Conservation (phyloP, 352 stramenopile genomes). For the Pythium sukuiense region DNA sequence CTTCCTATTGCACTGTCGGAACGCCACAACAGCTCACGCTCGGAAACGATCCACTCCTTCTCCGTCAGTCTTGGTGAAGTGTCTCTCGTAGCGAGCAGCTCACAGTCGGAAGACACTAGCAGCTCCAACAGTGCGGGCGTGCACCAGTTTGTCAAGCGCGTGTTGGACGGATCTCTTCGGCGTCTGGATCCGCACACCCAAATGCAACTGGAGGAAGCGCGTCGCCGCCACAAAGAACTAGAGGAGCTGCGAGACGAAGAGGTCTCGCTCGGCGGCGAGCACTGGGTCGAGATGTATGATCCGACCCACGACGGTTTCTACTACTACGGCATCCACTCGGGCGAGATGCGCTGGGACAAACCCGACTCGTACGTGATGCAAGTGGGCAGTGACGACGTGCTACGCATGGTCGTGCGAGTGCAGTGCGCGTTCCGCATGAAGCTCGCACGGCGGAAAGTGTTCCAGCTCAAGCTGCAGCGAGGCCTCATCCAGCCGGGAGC, state of each 20-base stretch:
- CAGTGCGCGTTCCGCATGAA: slow-evolving; percentile 54
- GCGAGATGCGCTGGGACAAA: slow-evolving; percentile 46
- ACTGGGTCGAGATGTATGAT: slow-evolving; percentile 63
- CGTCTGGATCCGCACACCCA: slow-evolving; percentile 32
- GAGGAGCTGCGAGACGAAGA: slow-evolving; percentile 34
- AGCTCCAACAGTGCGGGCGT: not conserved
- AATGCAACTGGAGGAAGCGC: slow-evolving; percentile 30
- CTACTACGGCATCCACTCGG: slow-evolving; percentile 46
- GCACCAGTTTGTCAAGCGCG: slow-evolving; percentile 25
- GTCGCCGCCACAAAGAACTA: slow-evolving; percentile 27
- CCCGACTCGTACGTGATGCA: slow-evolving; percentile 36
- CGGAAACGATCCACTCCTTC: slow-evolving; percentile 3
- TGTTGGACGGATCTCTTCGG: slow-evolving; percentile 22
- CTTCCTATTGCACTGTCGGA: not conserved
- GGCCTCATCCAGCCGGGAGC: not conserved
- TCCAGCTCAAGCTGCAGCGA: slow-evolving; percentile 30
- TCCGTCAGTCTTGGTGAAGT: not conserved
- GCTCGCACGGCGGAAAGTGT: slow-evolving; percentile 45
- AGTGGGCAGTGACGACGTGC: slow-evolving; percentile 40
- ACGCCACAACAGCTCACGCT: slow-evolving; percentile 5
- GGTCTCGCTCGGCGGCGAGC: slow-evolving; percentile 29
- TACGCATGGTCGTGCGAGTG: slow-evolving; percentile 43
- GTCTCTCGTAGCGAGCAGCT: not conserved
- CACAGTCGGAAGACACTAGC: not conserved
- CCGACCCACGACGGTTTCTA: slow-evolving; percentile 42